Conservation (phyloP, 2,329 filamentous ascomycete species). For the Bimuria novae-zelandiae region DNA sequence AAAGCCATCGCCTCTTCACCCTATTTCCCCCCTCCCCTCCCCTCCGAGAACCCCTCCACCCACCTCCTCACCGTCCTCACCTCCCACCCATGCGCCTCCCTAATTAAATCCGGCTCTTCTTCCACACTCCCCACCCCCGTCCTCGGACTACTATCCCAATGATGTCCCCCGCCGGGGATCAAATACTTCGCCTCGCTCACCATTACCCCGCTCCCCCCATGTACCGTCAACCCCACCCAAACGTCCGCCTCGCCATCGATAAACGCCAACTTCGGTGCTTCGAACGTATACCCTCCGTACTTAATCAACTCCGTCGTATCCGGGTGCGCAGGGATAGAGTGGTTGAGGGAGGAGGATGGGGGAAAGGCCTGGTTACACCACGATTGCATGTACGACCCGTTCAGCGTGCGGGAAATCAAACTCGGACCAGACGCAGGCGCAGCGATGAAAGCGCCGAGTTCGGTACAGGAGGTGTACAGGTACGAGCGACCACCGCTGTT, state of each 20-base stretch:
- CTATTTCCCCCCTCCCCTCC: too few relatives aligned
- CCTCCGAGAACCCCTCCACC: slow-evolving; percentile 13
- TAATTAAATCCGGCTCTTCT: slow-evolving; percentile 57
- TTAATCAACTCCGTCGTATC: slow-evolving; percentile 50
- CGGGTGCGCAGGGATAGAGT: slow-evolving; percentile 52
- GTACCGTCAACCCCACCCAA: slow-evolving; percentile 58
- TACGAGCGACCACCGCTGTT: slow-evolving; percentile 53
- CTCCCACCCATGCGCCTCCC: slow-evolving; percentile 57
- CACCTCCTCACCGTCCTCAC: slow-evolving; percentile 52
- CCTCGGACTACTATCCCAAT: slow-evolving; percentile 52
- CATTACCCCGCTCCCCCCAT: slow-evolving; percentile 43
- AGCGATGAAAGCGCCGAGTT: slow-evolving; percentile 57
- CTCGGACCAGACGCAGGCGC: slow-evolving; percentile 51
- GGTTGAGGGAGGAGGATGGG: slow-evolving; percentile 48
- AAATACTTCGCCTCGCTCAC: slow-evolving; percentile 53
- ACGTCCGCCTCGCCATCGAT: slow-evolving; percentile 59
- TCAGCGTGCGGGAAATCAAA: slow-evolving; percentile 54
- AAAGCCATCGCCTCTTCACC: too few relatives aligned
- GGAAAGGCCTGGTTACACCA: slow-evolving; percentile 62
- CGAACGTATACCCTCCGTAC: slow-evolving; percentile 55
- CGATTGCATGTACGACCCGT: slow-evolving; percentile 58
- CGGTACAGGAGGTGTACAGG: slow-evolving; percentile 56
- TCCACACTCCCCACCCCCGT: slow-evolving; percentile 47
- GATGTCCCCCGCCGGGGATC: slow-evolving; percentile 58
- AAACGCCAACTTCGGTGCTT: slow-evolving; percentile 54